These are phyloP conservation scores for Sarocladium strictum DNA, from an alignment of 2,329 filamentous ascomycete species.

Conservation along the genomic window DNA sequence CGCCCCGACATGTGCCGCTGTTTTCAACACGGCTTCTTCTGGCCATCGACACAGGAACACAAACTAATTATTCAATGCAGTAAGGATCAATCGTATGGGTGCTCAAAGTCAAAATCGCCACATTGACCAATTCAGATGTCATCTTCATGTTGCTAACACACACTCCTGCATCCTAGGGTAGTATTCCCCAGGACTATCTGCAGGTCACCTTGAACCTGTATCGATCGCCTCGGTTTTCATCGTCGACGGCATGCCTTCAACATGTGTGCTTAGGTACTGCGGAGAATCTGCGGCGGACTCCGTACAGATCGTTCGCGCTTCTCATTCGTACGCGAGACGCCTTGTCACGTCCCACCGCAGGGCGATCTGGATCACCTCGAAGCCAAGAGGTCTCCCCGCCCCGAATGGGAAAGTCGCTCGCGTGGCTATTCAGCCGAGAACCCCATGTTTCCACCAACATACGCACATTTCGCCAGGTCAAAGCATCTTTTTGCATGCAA, in stretches of 20 bases:
- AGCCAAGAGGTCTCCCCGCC: background rate
- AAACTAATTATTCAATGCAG: too few species aligned
- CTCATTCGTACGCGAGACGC: background rate
- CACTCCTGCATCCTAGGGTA: background rate
- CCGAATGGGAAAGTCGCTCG: constrained; percentile 1
- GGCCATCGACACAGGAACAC: too few species aligned
- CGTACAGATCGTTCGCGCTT: too few species aligned
- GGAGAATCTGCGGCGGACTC: too few species aligned
- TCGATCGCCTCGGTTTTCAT: too few species aligned
- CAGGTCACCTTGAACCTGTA: too few species aligned
- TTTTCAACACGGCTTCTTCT: too few species aligned
- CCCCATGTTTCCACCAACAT: background rate
- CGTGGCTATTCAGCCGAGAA: constrained; percentile 5
- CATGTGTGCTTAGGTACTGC: too few species aligned
- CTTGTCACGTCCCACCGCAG: background rate
- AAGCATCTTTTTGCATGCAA: background rate
- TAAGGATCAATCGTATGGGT: background rate
- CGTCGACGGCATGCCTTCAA: too few species aligned
- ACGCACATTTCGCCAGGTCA: background rate
- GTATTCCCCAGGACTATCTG: background rate
- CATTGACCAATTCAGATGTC: background rate
- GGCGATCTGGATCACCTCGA: background rate
- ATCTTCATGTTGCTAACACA: background rate
- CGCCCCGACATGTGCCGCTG: too few species aligned
- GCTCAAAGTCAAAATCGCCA: background rate